Evolutionary conservation across 2,329 filamentous ascomycete genomes (phyloP).

Genomic region (Fusarium annulatum): DNA sequence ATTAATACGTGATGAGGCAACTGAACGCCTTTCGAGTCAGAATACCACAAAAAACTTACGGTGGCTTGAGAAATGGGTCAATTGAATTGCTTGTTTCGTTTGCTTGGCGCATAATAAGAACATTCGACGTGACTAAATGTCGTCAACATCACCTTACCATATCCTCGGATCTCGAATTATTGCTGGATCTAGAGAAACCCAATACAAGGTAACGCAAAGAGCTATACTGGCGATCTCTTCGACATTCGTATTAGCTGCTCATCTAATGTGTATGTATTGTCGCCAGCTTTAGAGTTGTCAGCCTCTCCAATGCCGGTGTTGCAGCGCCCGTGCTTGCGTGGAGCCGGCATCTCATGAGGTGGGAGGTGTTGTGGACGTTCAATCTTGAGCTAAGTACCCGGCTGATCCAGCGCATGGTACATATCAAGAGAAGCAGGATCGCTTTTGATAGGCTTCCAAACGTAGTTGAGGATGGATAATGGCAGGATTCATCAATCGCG

Average conservation of each 20-base stretch:
- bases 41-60: slow-evolving; percentile 4
- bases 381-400: slow-evolving; percentile 3
- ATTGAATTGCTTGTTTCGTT: slow-evolving; percentile 14
- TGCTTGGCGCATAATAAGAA: slow-evolving; percentile 9
- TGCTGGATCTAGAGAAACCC: background rate
- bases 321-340: slow-evolving; percentile 19
- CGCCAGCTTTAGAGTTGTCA: background rate
- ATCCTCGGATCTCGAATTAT: background rate
- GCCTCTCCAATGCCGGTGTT: background rate
- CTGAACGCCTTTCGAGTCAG: background rate
- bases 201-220: slow-evolving; percentile 1
- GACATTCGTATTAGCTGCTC: background rate
- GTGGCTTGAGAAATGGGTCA: slow-evolving; percentile 16
- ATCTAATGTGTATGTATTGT: background rate
- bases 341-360: slow-evolving; percentile 25
- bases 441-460: background rate
- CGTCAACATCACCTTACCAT: slow-evolving; percentile 5
- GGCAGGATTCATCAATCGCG: slow-evolving; percentile 7
- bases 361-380: slow-evolving; percentile 17
- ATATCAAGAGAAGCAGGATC: background rate
- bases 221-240: background rate
- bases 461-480: background rate
- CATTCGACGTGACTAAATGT: slow-evolving; percentile 11
- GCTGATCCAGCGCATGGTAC: slow-evolving; percentile 12
- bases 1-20: background rate